phyloP scores from a whole-genome alignment of 768 basidiomycete genomes.

The Guyanaporus albipodus region DNA sequence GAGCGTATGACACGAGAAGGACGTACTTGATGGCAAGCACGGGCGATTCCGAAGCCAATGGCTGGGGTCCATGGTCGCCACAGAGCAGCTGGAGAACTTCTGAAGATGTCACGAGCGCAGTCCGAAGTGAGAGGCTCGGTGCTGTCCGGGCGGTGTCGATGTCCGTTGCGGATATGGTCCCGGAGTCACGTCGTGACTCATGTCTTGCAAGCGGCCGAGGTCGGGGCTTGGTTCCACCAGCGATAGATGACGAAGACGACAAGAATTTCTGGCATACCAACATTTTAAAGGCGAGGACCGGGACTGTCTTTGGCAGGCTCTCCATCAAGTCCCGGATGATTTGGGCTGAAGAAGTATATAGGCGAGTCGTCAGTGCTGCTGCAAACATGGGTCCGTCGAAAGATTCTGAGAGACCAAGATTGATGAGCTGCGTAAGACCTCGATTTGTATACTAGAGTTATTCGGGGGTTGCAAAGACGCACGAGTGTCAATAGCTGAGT shows the following conservation, averaged over 20 bases:
- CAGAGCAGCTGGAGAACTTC: constrained; percentile 30
- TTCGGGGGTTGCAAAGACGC: constrained; percentile 3
- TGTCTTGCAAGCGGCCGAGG: constrained; percentile 34
- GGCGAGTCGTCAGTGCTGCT: constrained; percentile 34
- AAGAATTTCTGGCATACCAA: constrained; percentile 41
- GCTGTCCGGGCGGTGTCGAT: constrained; percentile 14
- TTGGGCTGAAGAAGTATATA: constrained; percentile 30
- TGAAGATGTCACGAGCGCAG: constrained; percentile 18
- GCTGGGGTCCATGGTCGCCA: constrained; percentile 9
- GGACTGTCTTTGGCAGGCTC: constrained; percentile 33
- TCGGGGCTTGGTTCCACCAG: constrained; percentile 21
- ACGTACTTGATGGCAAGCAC: constrained; percentile 34
- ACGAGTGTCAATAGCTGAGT: constrained; percentile 33
- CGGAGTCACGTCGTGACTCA: constrained; percentile 14
- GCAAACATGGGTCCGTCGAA: constrained; percentile 38
- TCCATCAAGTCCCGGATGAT: constrained; percentile 35
- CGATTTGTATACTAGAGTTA: neutral
- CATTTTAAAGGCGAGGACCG: constrained; percentile 40
- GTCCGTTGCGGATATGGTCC: neutral
- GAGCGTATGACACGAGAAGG: constrained; percentile 38
- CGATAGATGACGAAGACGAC: constrained; percentile 19
- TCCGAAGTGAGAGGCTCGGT: constrained; percentile 24
- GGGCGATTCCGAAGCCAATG: constrained; percentile 3
- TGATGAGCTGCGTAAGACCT: constrained; percentile 34
- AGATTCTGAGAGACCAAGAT: constrained; percentile 35